Conservation (phyloP, 108 stramenopile species). For the Skeletonema menzelii region DNA sequence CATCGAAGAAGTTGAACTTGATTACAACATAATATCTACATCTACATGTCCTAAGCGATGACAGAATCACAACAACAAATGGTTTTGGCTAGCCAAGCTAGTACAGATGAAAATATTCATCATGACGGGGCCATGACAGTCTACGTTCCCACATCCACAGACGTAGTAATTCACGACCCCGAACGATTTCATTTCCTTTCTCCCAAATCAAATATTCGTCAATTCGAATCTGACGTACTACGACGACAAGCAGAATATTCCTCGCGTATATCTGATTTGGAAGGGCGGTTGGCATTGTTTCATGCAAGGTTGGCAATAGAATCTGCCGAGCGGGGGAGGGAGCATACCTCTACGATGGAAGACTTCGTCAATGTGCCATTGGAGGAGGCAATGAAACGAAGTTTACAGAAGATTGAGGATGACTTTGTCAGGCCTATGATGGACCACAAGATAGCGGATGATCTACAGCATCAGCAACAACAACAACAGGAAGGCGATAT, state of each 20-base stretch:
- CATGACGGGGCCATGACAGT: not conserved
- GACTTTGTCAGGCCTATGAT: constrained; percentile 33
- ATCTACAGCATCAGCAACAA: not conserved
- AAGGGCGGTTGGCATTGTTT: constrained; percentile 33
- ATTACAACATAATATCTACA: no score
- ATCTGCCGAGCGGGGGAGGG: constrained; percentile 32
- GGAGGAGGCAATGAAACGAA: constrained; percentile 25
- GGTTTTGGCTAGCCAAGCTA: no score
- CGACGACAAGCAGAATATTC: constrained; percentile 40
- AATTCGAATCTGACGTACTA: constrained; percentile 33
- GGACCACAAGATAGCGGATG: constrained; percentile 24
- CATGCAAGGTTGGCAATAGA: constrained; percentile 37
- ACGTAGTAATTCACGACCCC: not conserved
- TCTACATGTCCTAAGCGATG: no score
- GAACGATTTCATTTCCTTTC: constrained; percentile 12
- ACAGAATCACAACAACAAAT: not conserved
- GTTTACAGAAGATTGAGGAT: constrained; percentile 21
- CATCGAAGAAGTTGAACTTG: no score
- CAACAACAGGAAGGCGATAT: not conserved
- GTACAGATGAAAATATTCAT: not conserved
- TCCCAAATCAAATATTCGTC: constrained; percentile 19
- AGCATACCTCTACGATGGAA: constrained; percentile 32
- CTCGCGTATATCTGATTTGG: constrained; percentile 34
- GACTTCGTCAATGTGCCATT: constrained; percentile 33
- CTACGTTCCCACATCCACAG: not conserved